These are phyloP conservation scores for Penicillium sp. DNA, from an alignment of 2,329 filamentous ascomycete genomes.

Conservation along the genomic window DNA sequence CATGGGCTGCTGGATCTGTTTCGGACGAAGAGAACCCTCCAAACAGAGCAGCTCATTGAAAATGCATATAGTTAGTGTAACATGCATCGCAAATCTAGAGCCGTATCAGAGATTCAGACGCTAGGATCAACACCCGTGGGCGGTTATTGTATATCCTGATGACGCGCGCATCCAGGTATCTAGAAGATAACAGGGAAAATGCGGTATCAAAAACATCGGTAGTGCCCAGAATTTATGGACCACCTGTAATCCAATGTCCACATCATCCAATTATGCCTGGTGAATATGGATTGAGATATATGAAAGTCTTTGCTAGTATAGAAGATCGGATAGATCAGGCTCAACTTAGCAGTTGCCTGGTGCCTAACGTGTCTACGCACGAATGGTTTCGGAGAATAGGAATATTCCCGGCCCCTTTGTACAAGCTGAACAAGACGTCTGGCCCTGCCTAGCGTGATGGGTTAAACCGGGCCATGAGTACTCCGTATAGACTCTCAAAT, in stretches of 20 bases:
- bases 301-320: neutral
- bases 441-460: neutral
- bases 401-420: neutral
- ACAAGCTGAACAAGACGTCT: neutral
- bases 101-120: too few species aligned
- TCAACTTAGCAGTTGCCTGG: neutral
- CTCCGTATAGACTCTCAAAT: neutral
- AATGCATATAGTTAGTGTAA: neutral
- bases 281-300: neutral
- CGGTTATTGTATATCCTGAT: too few species aligned
- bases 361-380: neutral
- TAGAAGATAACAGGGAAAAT: too few species aligned
- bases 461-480: neutral
- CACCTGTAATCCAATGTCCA: neutral
- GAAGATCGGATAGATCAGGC: neutral
- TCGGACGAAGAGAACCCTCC: neutral
- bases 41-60: neutral
- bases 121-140: too few species aligned
- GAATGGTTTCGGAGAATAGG: neutral
- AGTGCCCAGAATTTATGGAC: neutral
- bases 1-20: neutral
- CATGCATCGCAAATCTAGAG: too few species aligned
- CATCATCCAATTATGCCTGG: too few species aligned
- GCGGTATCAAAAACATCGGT: neutral
- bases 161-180: neutral